Percentiles rank a stretch among this genome's conserved stretches.
Conservation (phyloP, 306 rosid species). For the Adenanthera pavonina region DNA sequence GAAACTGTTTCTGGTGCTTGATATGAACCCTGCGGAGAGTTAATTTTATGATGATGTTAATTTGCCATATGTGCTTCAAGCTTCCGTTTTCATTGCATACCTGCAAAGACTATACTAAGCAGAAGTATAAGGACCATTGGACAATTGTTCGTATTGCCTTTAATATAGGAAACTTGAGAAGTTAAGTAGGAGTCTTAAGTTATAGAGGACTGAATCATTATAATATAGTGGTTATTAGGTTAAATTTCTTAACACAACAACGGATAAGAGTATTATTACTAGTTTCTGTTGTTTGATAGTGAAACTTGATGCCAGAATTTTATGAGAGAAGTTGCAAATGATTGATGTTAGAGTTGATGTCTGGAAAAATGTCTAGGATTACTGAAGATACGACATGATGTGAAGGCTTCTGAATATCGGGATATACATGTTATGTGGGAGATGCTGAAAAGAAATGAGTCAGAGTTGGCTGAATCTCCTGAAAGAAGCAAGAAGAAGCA, state of each 20-base stretch:
- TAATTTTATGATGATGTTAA: background rate
- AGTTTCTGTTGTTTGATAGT: background rate
- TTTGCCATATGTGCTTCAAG: constrained; percentile 2
- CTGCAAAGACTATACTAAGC: background rate
- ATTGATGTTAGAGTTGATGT: constrained; percentile 7
- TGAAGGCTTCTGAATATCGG: constrained; percentile 70
- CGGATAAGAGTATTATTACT: background rate
- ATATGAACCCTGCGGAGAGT: background rate
- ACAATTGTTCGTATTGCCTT: background rate
- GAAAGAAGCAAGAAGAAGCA: constrained; percentile 44
- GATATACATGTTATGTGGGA: constrained; percentile 95
- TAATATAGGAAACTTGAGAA: constrained; percentile 2
- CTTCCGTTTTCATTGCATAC: background rate
- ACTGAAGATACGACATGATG: constrained; percentile 62
- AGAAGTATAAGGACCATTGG: background rate
- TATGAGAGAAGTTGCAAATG: background rate
- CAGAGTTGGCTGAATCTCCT: constrained; percentile 38
- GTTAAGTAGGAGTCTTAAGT: background rate
- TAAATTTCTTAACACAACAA: background rate
- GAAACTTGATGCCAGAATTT: background rate
- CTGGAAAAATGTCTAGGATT: constrained; percentile 53
- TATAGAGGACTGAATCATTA: background rate
- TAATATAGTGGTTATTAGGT: background rate
- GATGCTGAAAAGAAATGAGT: constrained; percentile 65
- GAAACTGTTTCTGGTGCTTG: background rate